Evolutionary conservation across 768 basidiomycete genomes (phyloP).

Genomic region (Trametes sanguinea): DNA sequence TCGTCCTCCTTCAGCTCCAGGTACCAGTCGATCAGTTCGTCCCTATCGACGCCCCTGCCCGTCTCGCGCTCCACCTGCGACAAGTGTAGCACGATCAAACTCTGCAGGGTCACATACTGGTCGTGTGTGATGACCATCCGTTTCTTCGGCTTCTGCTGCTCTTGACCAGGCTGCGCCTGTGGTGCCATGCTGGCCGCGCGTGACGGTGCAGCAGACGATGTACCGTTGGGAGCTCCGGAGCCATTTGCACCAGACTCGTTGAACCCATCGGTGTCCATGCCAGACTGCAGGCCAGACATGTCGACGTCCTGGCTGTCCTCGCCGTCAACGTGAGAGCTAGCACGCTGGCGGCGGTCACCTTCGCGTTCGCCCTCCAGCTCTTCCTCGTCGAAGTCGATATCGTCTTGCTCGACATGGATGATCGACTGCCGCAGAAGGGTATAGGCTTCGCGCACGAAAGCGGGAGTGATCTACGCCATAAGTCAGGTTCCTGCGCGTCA

Average conservation of each 20-base stretch:
- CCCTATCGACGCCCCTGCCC: slow-evolving; percentile 77
- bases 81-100: slow-evolving; percentile 82
- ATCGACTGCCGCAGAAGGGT: slow-evolving; percentile 93
- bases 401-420: slow-evolving; percentile 99
- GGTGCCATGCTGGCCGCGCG: slow-evolving; percentile 27
- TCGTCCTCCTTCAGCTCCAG: slow-evolving; percentile 86
- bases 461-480: slow-evolving; percentile 75
- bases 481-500: neutral
- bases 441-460: slow-evolving; percentile 95
- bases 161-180: slow-evolving; percentile 24
- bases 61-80: slow-evolving; percentile 74
- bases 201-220: slow-evolving; percentile 26
- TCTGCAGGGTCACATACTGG: slow-evolving; percentile 89
- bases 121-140: slow-evolving; percentile 96
- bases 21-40: slow-evolving; percentile 97
- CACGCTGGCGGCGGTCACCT: slow-evolving; percentile 37
- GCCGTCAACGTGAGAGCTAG: slow-evolving; percentile 33
- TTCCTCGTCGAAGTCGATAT: slow-evolving; percentile 96
- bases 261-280: slow-evolving; percentile 46
- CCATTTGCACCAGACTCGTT: slow-evolving; percentile 28
- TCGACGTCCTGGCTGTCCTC: slow-evolving; percentile 59
- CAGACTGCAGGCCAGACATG: slow-evolving; percentile 62
- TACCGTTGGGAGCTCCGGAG: slow-evolving; percentile 34
- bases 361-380: slow-evolving; percentile 62
- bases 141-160: slow-evolving; percentile 48